Evolutionary conservation across 2,329 filamentous ascomycete species (phyloP).

Genomic region (Plectosphaerella sp.): DNA sequence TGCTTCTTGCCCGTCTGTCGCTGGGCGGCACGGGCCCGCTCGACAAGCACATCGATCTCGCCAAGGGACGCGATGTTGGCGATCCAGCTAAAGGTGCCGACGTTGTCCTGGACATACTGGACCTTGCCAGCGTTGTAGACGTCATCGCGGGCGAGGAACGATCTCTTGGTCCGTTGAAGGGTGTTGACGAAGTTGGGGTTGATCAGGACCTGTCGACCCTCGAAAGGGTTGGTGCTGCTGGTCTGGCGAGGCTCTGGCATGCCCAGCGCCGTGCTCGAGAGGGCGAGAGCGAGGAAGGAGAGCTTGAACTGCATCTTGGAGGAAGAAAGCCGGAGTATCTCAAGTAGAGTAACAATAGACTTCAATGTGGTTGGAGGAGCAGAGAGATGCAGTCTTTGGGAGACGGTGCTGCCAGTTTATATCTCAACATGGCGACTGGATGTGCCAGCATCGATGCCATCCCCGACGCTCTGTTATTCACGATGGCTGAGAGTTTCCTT

Average conservation of each 20-base stretch:
- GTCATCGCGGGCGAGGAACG: slow-evolving; percentile 31
- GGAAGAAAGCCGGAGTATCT: too few species aligned
- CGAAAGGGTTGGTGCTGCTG: slow-evolving; percentile 34
- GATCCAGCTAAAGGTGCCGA: slow-evolving; percentile 39
- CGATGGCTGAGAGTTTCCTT: too few species aligned
- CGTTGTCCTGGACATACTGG: slow-evolving; percentile 28
- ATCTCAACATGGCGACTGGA: too few species aligned
- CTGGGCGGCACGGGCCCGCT: slow-evolving; percentile 29
- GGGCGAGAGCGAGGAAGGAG: too few species aligned
- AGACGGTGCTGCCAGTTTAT: too few species aligned
- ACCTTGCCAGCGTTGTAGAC: slow-evolving; percentile 29
- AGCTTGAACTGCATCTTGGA: too few species aligned
- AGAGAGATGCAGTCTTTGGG: too few species aligned
- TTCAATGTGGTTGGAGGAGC: too few species aligned
- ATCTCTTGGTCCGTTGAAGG: slow-evolving; percentile 30
- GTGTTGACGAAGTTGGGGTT: slow-evolving; percentile 38
- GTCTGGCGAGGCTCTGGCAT: neutral
- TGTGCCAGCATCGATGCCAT: too few species aligned
- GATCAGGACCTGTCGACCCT: slow-evolving; percentile 40
- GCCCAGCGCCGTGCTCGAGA: too few species aligned
- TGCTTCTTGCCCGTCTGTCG: slow-evolving; percentile 27
- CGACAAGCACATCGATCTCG: slow-evolving; percentile 33
- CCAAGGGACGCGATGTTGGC: slow-evolving; percentile 28
- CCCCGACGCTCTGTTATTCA: too few species aligned
- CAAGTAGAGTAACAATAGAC: too few species aligned